A percentile compares a stretch with the other conserved stretches of the same genome.
Conservation (phyloP, 306 rosid species). For the Acacia crassicarpa region DNA sequence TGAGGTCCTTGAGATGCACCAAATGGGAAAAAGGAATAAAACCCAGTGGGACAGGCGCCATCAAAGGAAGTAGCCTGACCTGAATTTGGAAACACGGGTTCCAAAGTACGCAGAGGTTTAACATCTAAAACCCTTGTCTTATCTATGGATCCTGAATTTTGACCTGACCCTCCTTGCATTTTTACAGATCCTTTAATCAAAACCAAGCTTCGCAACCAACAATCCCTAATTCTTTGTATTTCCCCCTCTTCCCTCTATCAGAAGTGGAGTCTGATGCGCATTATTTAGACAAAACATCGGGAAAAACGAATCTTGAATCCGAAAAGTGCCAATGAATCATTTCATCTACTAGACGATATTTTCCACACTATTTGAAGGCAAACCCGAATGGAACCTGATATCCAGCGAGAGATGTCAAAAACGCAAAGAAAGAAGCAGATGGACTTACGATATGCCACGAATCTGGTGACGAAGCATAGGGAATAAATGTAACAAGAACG, state of each 20-base stretch:
- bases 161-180: slow-evolving; percentile 57
- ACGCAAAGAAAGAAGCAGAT: neutral
- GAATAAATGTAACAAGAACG: neutral
- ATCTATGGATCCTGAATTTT: slow-evolving; percentile 43
- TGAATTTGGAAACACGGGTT: slow-evolving; percentile 48
- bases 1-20: slow-evolving; percentile 38
- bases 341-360: slow-evolving; percentile 20
- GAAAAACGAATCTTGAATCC: slow-evolving; percentile 26
- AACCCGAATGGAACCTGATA: slow-evolving; percentile 24
- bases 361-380: neutral
- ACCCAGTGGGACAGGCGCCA: slow-evolving; percentile 44
- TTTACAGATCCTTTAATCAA: slow-evolving; percentile 31
- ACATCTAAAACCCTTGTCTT: slow-evolving; percentile 59
- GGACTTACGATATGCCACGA: neutral
- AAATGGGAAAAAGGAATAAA: slow-evolving; percentile 60
- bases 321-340: slow-evolving; percentile 26
- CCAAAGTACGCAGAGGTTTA: slow-evolving; percentile 62
- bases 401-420: neutral
- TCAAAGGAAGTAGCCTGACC: slow-evolving; percentile 37
- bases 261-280: neutral
- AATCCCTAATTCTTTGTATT: neutral
- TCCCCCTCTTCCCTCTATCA: slow-evolving; percentile 1
- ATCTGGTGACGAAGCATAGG: neutral
- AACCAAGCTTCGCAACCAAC: slow-evolving; percentile 25
- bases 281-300: neutral